Percentiles rank a stretch among this genome's conserved stretches.
Conservation (phyloP, 1,284 basidiomycete genomes). For the Cutaneotrichosporon mucoides region DNA sequence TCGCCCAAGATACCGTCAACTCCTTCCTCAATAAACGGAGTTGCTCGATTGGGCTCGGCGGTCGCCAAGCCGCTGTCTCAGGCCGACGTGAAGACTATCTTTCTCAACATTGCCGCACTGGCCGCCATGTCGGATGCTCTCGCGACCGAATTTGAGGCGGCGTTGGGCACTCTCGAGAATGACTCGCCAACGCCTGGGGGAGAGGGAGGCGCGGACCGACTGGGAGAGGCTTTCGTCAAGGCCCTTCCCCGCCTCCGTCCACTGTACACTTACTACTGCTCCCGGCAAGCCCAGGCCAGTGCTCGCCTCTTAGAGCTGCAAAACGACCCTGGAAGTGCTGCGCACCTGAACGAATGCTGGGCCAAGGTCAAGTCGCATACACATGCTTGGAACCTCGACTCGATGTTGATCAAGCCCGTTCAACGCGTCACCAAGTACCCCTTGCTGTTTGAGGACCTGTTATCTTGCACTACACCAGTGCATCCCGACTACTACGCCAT, state of each 20-base stretch:
- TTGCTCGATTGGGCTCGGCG: constrained; percentile 13
- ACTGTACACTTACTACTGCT: constrained; percentile 81
- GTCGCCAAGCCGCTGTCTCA: constrained; percentile 59
- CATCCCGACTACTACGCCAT: constrained; percentile 72
- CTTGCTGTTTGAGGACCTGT: constrained; percentile 72
- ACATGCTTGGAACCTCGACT: constrained; percentile 90
- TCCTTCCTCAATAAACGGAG: constrained; percentile 2
- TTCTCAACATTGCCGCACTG: constrained; percentile 72
- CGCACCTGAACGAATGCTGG: constrained; percentile 67
- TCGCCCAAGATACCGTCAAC: constrained; percentile 5
- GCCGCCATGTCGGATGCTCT: constrained; percentile 68
- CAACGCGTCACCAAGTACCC: constrained; percentile 91
- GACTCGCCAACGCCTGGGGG: constrained; percentile 51
- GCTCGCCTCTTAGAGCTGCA: constrained; percentile 57
- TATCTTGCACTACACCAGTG: constrained; percentile 68
- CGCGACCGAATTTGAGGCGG: constrained; percentile 47
- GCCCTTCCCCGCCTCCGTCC: constrained; percentile 70
- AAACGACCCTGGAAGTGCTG: constrained; percentile 44
- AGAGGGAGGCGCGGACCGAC: constrained; percentile 58
- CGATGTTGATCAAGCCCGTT: constrained; percentile 80
- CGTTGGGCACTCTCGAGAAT: constrained; percentile 38
- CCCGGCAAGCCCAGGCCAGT: constrained; percentile 72
- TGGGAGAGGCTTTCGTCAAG: constrained; percentile 73
- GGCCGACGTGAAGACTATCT: constrained; percentile 69
- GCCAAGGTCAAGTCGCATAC: constrained; percentile 66